Percentiles rank a stretch among this genome's conserved stretches.
These are phyloP conservation scores for Aspergillus flavus DNA, from an alignment of 2,329 filamentous ascomycete species.

Conservation along the genomic window DNA sequence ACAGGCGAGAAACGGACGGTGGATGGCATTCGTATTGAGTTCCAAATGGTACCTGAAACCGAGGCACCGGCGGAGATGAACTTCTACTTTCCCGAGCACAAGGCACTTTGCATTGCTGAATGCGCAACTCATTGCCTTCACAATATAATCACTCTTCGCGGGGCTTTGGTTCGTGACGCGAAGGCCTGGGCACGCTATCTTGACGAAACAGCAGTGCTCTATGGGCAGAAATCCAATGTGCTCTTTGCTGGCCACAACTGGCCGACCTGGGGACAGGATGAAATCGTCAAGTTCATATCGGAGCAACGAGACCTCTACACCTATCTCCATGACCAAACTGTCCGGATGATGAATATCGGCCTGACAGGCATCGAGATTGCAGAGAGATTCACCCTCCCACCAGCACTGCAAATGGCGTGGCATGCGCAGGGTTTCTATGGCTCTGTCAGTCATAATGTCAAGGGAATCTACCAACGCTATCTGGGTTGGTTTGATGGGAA, in stretches of 20 bases:
- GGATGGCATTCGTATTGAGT: conserved; percentile 43
- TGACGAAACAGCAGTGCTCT: conserved; percentile 43
- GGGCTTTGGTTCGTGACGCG: conserved; percentile 46
- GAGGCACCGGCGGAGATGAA: conserved; percentile 50
- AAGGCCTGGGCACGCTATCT: conserved; percentile 45
- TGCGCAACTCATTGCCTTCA: conserved; percentile 45
- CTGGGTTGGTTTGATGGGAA: conserved; percentile 39
- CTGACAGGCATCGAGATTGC: conserved; percentile 45
- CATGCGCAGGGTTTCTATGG: conserved; percentile 42
- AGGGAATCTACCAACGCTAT: conserved; percentile 40
- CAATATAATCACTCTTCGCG: conserved; percentile 48
- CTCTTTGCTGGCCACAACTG: conserved; percentile 46
- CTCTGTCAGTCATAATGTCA: conserved; percentile 44
- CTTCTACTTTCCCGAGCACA: conserved; percentile 42
- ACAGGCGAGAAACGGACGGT: conserved; percentile 35
- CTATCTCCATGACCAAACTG: conserved; percentile 45
- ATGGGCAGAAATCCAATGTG: conserved; percentile 34
- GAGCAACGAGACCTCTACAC: conserved; percentile 46
- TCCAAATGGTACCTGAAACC: conserved; percentile 46
- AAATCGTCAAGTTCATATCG: conserved; percentile 28
- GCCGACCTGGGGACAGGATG: conserved; percentile 44
- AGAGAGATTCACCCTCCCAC: conserved; percentile 39
- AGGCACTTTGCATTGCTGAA: conserved; percentile 44
- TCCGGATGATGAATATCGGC: conserved; percentile 43
- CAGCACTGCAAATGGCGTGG: conserved; percentile 32